Base-by-base conservation (phyloP, 805 yeast species). In the Isabelozyma pseudorhagii region DNA sequence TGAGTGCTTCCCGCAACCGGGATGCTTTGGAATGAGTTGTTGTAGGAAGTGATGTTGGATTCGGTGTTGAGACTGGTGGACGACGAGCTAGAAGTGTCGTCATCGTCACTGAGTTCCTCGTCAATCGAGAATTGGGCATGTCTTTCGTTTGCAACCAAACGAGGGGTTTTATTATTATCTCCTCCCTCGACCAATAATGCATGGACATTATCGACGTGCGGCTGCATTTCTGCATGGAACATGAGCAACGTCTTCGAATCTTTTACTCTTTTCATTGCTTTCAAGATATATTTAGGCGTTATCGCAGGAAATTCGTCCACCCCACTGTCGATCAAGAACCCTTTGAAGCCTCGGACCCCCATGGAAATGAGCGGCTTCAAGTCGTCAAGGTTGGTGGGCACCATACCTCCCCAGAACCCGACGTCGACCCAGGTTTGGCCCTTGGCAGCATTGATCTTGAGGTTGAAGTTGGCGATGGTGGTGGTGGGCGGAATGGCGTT, bases 401-500 rank as follows among this genome's bases (percentile, higher is more conserved):
- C 82, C 52, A 92, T 72, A 1, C 97, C 98, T 46, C 97, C 98
- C 97, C 97, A 93, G 64, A 93, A 91, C 0, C 91, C 97, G 7
- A 87, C 89, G 63, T 92, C 97, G 34, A 89, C 94, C 96, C 96
- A 92, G 50, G 89, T 79, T 67, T 92, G 87, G 48, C 83, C 86
- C 53, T 74, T 67, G 0, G 97, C 96, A 1, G 97, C 97, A 15
- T 78, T 72, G 52, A 90, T 74, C 64, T 92, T 92, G 54, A 80
- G 70, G 53, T 87, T 75, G 62, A 92, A 81, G 66, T 92, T 89
- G 50, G 79, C 81, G 11, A 92, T 71, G 1, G 87, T 89, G 1
- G 97, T 93, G 0, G 97, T 92, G 29, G 98, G 97, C 0, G 98
- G 98, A 44, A 92, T 84, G 3, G 97, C 97, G 67, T 92, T 92